Evolutionary conservation across 495 filamentous ascomycete species (phyloP).

Genomic region (Paragyromitra xinjiangensis): DNA sequence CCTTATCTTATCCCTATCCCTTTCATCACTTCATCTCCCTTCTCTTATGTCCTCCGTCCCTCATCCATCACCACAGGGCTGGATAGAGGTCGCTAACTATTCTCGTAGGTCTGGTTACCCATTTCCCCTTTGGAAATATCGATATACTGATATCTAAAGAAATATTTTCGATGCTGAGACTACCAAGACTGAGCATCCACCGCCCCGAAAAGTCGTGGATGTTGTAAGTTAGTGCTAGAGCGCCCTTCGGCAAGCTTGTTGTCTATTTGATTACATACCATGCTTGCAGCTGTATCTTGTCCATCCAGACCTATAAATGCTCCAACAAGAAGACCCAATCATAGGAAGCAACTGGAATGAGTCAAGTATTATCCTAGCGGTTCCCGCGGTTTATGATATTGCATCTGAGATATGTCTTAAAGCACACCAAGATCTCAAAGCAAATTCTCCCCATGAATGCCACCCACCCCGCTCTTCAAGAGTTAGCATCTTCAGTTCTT

Average conservation of each 20-base stretch:
- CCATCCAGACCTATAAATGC: too few relatives aligned
- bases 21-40: background rate
- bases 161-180: background rate
- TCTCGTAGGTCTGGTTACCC: background rate
- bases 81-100: background rate
- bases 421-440: background rate
- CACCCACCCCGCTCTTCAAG: background rate
- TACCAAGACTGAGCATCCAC: background rate
- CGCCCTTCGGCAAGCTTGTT: background rate
- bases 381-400: constrained; percentile 2
- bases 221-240: background rate
- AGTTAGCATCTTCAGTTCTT: background rate
- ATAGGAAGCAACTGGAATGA: too few relatives aligned
- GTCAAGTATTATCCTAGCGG: background rate
- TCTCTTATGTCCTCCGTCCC: background rate
- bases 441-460: too few relatives aligned
- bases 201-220: background rate
- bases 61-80: background rate
- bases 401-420: background rate
- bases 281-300: background rate
- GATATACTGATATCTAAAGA: background rate
- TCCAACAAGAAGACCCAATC: background rate
- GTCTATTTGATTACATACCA: background rate
- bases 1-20: background rate
- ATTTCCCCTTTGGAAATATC: background rate